A percentile compares a stretch with the other conserved stretches of the same genome.
These are phyloP conservation scores for Fusarium liriodendri DNA, from an alignment of 2,329 filamentous ascomycete species.

Conservation along the genomic window DNA sequence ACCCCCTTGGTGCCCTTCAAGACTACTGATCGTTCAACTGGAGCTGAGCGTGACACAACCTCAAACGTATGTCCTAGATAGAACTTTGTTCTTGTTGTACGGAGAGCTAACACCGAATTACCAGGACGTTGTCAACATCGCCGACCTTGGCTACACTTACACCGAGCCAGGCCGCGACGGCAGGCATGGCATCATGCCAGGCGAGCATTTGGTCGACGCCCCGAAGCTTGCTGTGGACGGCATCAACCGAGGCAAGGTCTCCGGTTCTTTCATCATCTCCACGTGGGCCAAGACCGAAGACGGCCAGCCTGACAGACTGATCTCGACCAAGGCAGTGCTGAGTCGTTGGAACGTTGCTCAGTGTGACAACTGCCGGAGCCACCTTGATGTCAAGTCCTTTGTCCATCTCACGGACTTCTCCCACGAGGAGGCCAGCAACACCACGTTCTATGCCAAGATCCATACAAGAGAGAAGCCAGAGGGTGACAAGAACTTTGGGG, in stretches of 20 bases:
- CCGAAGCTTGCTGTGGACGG: not conserved
- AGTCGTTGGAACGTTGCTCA: not conserved
- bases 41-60: too few relatives aligned
- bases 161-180: not conserved
- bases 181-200: too few relatives aligned
- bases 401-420: not conserved
- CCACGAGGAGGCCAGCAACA: too few relatives aligned
- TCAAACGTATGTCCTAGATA: too few relatives aligned
- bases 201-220: too few relatives aligned
- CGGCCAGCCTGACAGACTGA: not conserved
- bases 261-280: not conserved
- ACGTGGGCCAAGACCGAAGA: not conserved
- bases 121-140: not conserved
- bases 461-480: too few relatives aligned
- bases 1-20: not conserved
- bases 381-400: not conserved
- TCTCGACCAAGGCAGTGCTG: not conserved
- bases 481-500: too few relatives aligned
- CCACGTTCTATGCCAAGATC: too few relatives aligned
- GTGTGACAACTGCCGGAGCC: not conserved
- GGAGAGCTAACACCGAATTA: not conserved
- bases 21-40: not conserved
- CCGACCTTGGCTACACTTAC: not conserved
- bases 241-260: not conserved
- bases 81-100: too few relatives aligned